Percentiles rank a stretch among this genome's conserved stretches.
phyloP scores from a whole-genome alignment of 2,329 filamentous ascomycete species.

The Xylariomycetidae sp. region DNA sequence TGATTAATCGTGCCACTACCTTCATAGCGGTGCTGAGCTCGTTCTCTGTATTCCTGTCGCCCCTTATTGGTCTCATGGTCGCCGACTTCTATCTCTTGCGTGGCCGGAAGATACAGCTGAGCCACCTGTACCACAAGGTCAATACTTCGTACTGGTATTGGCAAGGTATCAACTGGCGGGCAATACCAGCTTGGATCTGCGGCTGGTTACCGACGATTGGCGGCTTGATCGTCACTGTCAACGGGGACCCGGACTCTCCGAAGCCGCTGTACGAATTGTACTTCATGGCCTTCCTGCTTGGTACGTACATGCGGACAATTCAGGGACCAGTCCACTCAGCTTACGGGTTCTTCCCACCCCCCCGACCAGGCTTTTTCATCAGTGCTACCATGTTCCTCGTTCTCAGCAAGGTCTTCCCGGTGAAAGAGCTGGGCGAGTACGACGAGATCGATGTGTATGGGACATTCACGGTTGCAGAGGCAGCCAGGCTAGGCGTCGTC shows the following conservation, averaged over 20 bases:
- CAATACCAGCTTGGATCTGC: constrained; percentile 35
- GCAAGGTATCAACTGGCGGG: constrained; percentile 37
- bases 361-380: constrained; percentile 31
- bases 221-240: constrained; percentile 29
- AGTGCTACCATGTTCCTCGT: constrained; percentile 23
- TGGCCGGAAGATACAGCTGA: constrained; percentile 28
- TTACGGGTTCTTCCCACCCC: constrained; percentile 3
- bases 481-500: constrained; percentile 32
- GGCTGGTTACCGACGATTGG: constrained; percentile 38
- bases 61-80: constrained; percentile 31
- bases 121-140: constrained; percentile 25
- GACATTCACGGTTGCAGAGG: constrained; percentile 38
- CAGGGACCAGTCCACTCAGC: background rate
- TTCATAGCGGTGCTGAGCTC: constrained; percentile 30
- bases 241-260: constrained; percentile 22
- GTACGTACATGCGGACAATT: constrained; percentile 14
- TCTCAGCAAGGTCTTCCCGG: constrained; percentile 33
- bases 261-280: constrained; percentile 36
- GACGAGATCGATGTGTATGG: constrained; percentile 38
- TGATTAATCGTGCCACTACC: constrained; percentile 23
- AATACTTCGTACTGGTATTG: constrained; percentile 36
- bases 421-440: constrained; percentile 32
- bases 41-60: constrained; percentile 33
- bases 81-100: constrained; percentile 29
- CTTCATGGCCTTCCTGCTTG: constrained; percentile 40